Evolutionary conservation across 2,329 filamentous ascomycete genomes (phyloP).

Genomic region (Epicoccum nigrum): DNA sequence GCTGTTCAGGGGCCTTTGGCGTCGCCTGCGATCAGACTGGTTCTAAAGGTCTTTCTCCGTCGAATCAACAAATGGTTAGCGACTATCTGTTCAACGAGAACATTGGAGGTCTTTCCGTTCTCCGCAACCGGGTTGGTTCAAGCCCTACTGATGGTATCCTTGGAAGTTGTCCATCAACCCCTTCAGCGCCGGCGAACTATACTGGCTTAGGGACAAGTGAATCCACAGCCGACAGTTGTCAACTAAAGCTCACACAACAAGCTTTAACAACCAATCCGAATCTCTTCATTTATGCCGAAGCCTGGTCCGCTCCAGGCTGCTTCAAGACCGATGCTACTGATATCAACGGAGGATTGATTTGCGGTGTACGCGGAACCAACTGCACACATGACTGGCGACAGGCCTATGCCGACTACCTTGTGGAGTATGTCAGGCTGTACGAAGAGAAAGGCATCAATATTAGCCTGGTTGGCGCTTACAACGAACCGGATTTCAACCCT

Average conservation of each 20-base stretch:
- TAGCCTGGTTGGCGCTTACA: not conserved
- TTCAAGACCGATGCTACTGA: not conserved
- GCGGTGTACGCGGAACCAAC: not conserved
- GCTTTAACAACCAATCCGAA: not conserved
- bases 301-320: not conserved
- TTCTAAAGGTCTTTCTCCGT: not conserved
- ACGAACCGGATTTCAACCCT: not conserved
- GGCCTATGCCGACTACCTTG: not conserved
- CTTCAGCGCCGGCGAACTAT: not conserved
- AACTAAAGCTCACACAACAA: not conserved
- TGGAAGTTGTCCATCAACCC: not conserved
- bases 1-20: not conserved
- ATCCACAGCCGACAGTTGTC: not conserved
- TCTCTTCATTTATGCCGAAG: not conserved
- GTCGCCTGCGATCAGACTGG: constrained; percentile 1
- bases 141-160: not conserved
- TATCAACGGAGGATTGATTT: not conserved
- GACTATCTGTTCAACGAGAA: not conserved
- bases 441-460: not conserved
- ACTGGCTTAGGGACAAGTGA: not conserved
- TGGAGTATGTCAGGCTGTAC: not conserved
- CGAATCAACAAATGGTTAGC: not conserved
- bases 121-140: not conserved
- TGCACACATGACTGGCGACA: not conserved
- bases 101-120: not conserved